Conservation (phyloP, 345 rosid species). For the Nasturtium officinale region DNA sequence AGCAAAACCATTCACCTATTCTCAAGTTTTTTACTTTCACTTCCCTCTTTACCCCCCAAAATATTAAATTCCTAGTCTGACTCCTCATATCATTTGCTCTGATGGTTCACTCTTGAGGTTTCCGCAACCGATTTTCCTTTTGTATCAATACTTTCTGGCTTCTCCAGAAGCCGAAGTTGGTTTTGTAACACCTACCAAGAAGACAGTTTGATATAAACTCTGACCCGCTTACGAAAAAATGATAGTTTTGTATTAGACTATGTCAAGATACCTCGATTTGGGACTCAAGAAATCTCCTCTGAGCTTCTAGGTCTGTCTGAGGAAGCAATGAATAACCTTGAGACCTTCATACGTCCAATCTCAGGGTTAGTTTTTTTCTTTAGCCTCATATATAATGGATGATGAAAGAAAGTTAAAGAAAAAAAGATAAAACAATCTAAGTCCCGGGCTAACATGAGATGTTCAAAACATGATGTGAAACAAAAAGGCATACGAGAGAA, state of each 20-base stretch:
- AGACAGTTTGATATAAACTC: background rate
- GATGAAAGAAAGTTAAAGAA: background rate
- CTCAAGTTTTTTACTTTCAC: background rate
- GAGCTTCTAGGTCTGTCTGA: slow-evolving; percentile 55
- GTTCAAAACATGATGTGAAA: background rate
- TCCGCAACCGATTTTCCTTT: slow-evolving; percentile 40
- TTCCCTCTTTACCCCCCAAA: slow-evolving; percentile 8
- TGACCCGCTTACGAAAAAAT: background rate
- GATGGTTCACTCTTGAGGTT: slow-evolving; percentile 24
- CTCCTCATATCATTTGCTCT: slow-evolving; percentile 4
- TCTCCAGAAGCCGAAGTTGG: slow-evolving; percentile 25
- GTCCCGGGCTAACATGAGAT: background rate
- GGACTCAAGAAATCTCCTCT: slow-evolving; percentile 56
- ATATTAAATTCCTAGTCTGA: slow-evolving; percentile 7
- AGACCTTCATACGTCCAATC: slow-evolving; percentile 52
- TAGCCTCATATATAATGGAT: background rate
- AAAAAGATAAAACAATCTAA: background rate
- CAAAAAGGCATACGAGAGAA: background rate
- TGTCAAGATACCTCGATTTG: slow-evolving; percentile 66
- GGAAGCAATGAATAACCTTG: slow-evolving; percentile 58
- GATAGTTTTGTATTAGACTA: background rate
- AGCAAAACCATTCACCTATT: slow-evolving; percentile 15
- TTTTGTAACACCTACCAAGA: slow-evolving; percentile 28
- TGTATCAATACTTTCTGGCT: slow-evolving; percentile 15
- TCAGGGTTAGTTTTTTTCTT: slow-evolving; percentile 8